These are phyloP conservation scores for Spathaspora gorwiae DNA, from an alignment of 805 yeast genomes.

Conservation along the genomic window DNA sequence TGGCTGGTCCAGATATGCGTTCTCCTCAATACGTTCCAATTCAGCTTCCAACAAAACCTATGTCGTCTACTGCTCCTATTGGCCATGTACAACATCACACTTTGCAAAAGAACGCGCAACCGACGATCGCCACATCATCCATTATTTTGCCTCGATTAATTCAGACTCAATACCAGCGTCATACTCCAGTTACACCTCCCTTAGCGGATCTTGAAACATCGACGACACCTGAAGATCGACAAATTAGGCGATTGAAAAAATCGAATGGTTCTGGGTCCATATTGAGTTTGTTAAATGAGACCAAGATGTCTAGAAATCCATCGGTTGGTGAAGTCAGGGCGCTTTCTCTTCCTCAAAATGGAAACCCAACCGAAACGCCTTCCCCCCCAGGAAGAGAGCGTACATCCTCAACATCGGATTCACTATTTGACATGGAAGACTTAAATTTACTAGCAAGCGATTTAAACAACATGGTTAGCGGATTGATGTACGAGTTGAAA, in stretches of 20 bases:
- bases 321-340: neutral
- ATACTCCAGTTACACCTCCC: neutral
- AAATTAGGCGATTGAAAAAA: neutral
- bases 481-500: conserved; percentile 33
- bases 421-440: conserved; percentile 22
- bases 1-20: neutral
- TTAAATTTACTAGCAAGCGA: conserved; percentile 34
- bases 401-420: neutral
- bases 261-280: neutral
- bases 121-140: neutral
- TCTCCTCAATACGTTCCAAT: neutral
- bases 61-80: neutral
- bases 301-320: neutral
- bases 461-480: conserved; percentile 35
- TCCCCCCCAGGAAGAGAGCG: neutral
- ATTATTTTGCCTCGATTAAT: neutral
- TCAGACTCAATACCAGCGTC: neutral
- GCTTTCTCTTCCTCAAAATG: neutral
- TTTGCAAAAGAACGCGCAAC: neutral
- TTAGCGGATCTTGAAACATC: neutral
- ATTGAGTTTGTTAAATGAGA: conserved; percentile 5
- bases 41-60: neutral
- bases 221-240: neutral
- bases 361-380: neutral
- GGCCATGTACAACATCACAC: neutral